Percentiles rank a stretch among this genome's conserved stretches.
Conservation (phyloP, 331 rosid species). For the Malus hybrid region DNA sequence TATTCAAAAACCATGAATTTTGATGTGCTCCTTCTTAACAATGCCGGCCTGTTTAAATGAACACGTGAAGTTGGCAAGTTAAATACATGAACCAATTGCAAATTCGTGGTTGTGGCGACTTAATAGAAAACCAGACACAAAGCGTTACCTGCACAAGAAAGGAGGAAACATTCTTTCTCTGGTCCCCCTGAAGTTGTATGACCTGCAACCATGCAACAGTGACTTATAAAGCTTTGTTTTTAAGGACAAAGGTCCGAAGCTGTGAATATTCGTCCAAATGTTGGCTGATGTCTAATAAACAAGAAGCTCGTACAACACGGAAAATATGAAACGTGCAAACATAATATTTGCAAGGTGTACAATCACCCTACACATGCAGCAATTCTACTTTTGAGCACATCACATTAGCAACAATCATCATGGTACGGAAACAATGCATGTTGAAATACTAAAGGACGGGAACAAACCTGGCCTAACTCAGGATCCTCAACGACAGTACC, state of each 20-base stretch:
- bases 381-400: not conserved
- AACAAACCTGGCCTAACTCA: conserved; percentile 45
- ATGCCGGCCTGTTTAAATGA: conserved; percentile 31
- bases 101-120: too few species aligned
- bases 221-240: not conserved
- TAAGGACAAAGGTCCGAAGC: not conserved
- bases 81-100: not conserved
- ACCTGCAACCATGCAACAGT: conserved; percentile 17
- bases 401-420: not conserved
- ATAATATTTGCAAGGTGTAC: not conserved
- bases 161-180: conserved; percentile 44
- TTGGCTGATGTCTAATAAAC: not conserved
- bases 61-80: not conserved
- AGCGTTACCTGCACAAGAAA: conserved; percentile 37
- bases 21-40: conserved; percentile 44
- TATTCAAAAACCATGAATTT: conserved; percentile 39
- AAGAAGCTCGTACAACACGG: not conserved
- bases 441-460: not conserved
- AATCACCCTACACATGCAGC: not conserved
- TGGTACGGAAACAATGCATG: not conserved
- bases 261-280: not conserved
- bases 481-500: conserved; percentile 49
- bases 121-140: too few species aligned
- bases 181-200: conserved; percentile 49
- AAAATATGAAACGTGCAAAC: not conserved